Evolutionary conservation across 2,329 filamentous ascomycete genomes (phyloP).

Genomic region (Ampelomyces quisqualis): DNA sequence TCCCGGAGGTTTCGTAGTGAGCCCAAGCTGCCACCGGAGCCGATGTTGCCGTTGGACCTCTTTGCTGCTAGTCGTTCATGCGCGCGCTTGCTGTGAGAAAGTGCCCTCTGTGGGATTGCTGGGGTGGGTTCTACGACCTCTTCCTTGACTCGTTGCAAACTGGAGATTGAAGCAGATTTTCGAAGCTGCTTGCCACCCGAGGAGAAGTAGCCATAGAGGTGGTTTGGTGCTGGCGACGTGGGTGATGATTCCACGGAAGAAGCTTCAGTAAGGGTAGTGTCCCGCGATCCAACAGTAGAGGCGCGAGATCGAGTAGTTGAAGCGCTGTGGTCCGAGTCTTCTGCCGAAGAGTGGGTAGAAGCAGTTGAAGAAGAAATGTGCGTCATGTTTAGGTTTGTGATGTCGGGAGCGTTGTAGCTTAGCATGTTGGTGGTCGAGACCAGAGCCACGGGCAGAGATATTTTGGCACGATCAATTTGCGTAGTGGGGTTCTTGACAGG

Average conservation of each 20-base stretch:
- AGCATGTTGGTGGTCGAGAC: slow-evolving; percentile 96
- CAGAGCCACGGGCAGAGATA: slow-evolving; percentile 83
- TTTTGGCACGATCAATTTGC: slow-evolving; percentile 65
- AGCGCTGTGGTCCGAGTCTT: slow-evolving; percentile 68
- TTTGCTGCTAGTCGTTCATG: slow-evolving; percentile 73
- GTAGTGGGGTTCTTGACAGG: slow-evolving; percentile 49
- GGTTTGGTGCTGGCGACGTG: slow-evolving; percentile 57
- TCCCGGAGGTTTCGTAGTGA: slow-evolving; percentile 59
- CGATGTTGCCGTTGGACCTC: slow-evolving; percentile 56
- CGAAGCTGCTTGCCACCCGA: slow-evolving; percentile 49
- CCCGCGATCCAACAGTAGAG: slow-evolving; percentile 55
- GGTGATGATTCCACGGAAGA: slow-evolving; percentile 52
- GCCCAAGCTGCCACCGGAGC: slow-evolving; percentile 50
- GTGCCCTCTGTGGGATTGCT: slow-evolving; percentile 72
- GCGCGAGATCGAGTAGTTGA: slow-evolving; percentile 47
- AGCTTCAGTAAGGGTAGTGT: slow-evolving; percentile 66
- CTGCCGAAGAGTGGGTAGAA: slow-evolving; percentile 60
- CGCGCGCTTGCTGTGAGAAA: slow-evolving; percentile 86
- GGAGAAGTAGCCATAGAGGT: slow-evolving; percentile 60
- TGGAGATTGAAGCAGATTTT: slow-evolving; percentile 44
- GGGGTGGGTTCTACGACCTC: slow-evolving; percentile 54
- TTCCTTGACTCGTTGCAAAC: slow-evolving; percentile 32
- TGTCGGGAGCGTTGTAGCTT: slow-evolving; percentile 89
- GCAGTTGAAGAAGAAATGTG: slow-evolving; percentile 53
- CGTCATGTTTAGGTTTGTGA: slow-evolving; percentile 48